Percentiles rank a stretch among this genome's conserved stretches.
Evolutionary conservation across 768 basidiomycete genomes (phyloP).

Genomic region (Gelatoporia subvermispora): DNA sequence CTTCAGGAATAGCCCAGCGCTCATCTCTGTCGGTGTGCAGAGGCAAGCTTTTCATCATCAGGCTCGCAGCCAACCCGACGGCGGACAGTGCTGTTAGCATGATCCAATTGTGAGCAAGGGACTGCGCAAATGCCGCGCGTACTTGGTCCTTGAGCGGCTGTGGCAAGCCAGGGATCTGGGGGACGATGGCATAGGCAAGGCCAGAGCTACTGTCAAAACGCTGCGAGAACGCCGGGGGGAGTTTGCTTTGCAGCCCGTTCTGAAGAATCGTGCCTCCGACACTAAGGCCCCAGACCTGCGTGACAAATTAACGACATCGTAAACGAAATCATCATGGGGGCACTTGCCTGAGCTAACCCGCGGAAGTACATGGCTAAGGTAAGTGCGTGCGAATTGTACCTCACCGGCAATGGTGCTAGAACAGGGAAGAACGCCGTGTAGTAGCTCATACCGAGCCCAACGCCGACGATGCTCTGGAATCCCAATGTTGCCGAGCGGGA

Average conservation of each 20-base stretch:
- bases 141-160: conserved; percentile 18
- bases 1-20: neutral
- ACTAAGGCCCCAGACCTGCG: conserved; percentile 33
- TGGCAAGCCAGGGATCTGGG: conserved; percentile 18
- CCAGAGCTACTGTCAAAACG: conserved; percentile 18
- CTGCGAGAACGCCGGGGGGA: conserved; percentile 25
- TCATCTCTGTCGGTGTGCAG: conserved; percentile 25
- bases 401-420: conserved; percentile 30
- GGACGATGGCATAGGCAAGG: conserved; percentile 26
- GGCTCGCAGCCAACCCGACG: conserved; percentile 21
- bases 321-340: neutral
- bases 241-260: conserved; percentile 27
- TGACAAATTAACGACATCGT: neutral
- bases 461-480: conserved; percentile 19
- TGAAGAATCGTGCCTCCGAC: conserved; percentile 33
- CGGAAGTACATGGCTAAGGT: conserved; percentile 25
- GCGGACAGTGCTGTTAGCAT: conserved; percentile 24
- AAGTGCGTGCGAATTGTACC: conserved; percentile 29
- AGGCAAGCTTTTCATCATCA: conserved; percentile 24
- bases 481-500: conserved; percentile 9
- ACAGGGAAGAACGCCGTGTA: conserved; percentile 28
- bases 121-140: conserved; percentile 25
- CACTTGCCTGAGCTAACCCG: conserved; percentile 17
- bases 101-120: conserved; percentile 26
- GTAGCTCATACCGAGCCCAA: conserved; percentile 29